Evolutionary conservation across 768 basidiomycete genomes (phyloP), one percentile per base, ranked within the genome.

Genomic region (Calocybe cyanea): DNA sequence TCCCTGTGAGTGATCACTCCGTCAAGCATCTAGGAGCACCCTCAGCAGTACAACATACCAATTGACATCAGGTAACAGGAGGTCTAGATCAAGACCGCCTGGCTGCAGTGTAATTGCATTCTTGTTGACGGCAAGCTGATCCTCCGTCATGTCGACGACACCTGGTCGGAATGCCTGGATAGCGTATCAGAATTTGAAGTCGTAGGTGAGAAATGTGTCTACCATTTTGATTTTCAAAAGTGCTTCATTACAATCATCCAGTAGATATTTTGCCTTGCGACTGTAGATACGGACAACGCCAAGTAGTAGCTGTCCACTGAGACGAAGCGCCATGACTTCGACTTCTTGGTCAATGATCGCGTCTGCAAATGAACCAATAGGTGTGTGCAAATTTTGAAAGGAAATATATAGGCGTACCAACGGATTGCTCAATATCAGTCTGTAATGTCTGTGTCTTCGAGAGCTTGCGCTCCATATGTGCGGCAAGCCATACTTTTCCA

Each of bases 201-300:
- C 15, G 17, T 8, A 18, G 7, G 20, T 24, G 9, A 6, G 13
- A 4, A 21, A 25, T 38, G n/a, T 2, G 13, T 41, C 18, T 43
- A 92, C 94, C 86, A 96, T 89, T 66, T 94, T 95, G 38, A 97
- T 94, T 65, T 93, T 92, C 31, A 94, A 71, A 35, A 98, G 69
- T 0, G 95, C 93, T 63, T 99, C 96, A 50, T 96, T 96, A 61
- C 95, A 97, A 61, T 99, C 96, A 59, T 99, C 96, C 51, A 97
- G 69, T 2, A 99, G 77, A 65, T 99, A 99, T 61, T 97, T 96
- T 14, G 94, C 93, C 64, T 99, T 99, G 35, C 95, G 77, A 58
- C 92, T 93, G 66, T 99, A 99, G 59, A 99, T 98, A 45, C 96
- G 80, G 43, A 95, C 92, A 37, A 99, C 95, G 55, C 96, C 96